Percentiles rank a stretch among this genome's conserved stretches.
These are phyloP conservation scores for Amphibolis antarctica DNA, from an alignment of 106 monocot species.

Conservation along the genomic window DNA sequence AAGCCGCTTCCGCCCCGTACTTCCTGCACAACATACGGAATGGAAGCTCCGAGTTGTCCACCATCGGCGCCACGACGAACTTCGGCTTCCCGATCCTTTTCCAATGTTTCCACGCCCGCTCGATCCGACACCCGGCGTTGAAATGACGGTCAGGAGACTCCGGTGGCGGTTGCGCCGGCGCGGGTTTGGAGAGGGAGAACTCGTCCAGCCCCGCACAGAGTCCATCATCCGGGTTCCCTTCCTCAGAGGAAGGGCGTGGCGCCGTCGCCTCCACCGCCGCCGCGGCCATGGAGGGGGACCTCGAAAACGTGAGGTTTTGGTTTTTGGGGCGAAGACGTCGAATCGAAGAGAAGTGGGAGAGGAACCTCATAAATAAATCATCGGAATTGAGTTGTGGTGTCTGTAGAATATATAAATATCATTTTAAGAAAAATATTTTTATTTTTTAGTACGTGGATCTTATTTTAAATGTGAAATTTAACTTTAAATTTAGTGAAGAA, in stretches of 20 bases:
- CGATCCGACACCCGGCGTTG: slow-evolving; percentile 25
- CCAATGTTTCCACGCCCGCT: slow-evolving; percentile 94
- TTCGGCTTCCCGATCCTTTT: slow-evolving; percentile 52
- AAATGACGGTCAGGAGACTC: slow-evolving; percentile 12
- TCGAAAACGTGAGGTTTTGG: too few relatives aligned
- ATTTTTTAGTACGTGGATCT: too few relatives aligned
- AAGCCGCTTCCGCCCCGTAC: slow-evolving; percentile 86
- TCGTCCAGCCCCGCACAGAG: slow-evolving; percentile 26
- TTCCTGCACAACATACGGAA: slow-evolving; percentile 96
- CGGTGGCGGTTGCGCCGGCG: slow-evolving; percentile 1
- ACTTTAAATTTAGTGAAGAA: too few relatives aligned
- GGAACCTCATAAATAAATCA: too few relatives aligned
- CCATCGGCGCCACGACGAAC: slow-evolving; percentile 89
- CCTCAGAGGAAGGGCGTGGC: neutral
- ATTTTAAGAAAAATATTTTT: too few relatives aligned
- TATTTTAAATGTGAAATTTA: too few relatives aligned
- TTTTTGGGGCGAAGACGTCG: too few relatives aligned
- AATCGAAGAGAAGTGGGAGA: too few relatives aligned
- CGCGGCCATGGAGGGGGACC: too few relatives aligned
- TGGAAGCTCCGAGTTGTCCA: slow-evolving; percentile 99
- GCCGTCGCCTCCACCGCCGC: slow-evolving; percentile 6
- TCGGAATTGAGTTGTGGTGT: too few relatives aligned
- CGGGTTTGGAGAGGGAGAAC: slow-evolving; percentile 14
- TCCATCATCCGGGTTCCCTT: slow-evolving; percentile 35
- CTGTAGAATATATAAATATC: too few relatives aligned